These are phyloP conservation scores for Naganishia vishniacii DNA, from an alignment of 768 basidiomycete genomes.

Conservation along the genomic window DNA sequence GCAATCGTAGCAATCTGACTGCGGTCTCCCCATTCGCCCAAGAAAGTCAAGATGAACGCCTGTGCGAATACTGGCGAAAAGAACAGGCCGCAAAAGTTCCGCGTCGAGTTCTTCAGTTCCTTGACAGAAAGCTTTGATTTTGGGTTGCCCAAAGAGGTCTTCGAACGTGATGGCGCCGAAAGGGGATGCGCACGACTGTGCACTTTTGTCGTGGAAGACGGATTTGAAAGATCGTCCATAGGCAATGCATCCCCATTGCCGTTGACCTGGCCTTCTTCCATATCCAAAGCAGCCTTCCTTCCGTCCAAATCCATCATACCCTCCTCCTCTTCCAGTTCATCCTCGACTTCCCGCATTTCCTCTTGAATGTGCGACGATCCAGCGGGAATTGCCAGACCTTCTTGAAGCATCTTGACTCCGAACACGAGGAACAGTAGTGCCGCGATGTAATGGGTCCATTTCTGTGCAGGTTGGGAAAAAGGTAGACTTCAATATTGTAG, in stretches of 20 bases:
- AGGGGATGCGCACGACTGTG: constrained; percentile 26
- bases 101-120: constrained; percentile 58
- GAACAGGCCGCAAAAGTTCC: constrained; percentile 75
- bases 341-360: constrained; percentile 92
- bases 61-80: constrained; percentile 93
- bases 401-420: constrained; percentile 80
- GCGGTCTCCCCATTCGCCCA: constrained; percentile 99
- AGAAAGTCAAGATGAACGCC: constrained; percentile 85
- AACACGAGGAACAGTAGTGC: constrained; percentile 82
- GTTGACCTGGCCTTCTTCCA: constrained; percentile 24
- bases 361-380: constrained; percentile 79
- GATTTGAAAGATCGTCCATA: neutral
- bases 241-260: neutral
- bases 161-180: constrained; percentile 15
- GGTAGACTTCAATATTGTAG: too few relatives aligned
- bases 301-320: constrained; percentile 25
- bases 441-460: constrained; percentile 53
- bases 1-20: constrained; percentile 97
- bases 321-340: constrained; percentile 67
- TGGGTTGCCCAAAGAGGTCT: neutral
- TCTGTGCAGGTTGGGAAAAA: too few relatives aligned
- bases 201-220: neutral
- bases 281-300: constrained; percentile 16
- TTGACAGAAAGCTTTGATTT: constrained; percentile 21
- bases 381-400: constrained; percentile 70